phyloP scores from a whole-genome alignment of 169 alveolate species.

The Besnoitia besnoiti region DNA sequence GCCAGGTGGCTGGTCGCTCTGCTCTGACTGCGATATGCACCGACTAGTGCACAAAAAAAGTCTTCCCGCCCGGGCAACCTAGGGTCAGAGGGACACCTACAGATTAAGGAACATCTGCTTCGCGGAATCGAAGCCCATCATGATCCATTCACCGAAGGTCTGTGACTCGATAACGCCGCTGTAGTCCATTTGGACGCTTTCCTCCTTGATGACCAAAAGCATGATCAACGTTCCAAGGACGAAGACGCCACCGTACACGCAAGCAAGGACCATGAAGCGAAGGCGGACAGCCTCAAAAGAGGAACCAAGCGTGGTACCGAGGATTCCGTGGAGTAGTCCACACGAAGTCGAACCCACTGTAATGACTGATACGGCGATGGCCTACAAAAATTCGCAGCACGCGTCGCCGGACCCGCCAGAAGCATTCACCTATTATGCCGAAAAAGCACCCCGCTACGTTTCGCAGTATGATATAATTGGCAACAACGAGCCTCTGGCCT shows the following conservation, averaged over 20 bases:
- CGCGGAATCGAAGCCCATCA: slow-evolving; percentile 41
- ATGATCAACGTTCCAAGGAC: slow-evolving; percentile 34
- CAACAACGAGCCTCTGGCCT: too few species aligned
- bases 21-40: too few species aligned
- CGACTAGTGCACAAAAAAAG: too few species aligned
- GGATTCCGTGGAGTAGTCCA: slow-evolving; percentile 51
- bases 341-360: slow-evolving; percentile 58
- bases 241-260: slow-evolving; percentile 50
- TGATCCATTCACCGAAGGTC: slow-evolving; percentile 48
- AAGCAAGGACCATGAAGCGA: slow-evolving; percentile 28
- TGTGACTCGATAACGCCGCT: slow-evolving; percentile 20
- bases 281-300: slow-evolving; percentile 48
- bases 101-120: slow-evolving; percentile 53
- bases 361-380: slow-evolving; percentile 39
- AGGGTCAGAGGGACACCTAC: slow-evolving; percentile 37
- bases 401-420: too few species aligned
- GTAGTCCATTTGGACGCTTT: slow-evolving; percentile 39
- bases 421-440: too few species aligned
- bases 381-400: background rate
- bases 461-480: background rate
- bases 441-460: background rate
- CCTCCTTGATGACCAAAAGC: slow-evolving; percentile 50
- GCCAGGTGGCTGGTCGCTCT: too few species aligned
- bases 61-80: too few species aligned
- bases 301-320: slow-evolving; percentile 49